Percentiles rank a stretch among this genome's conserved stretches.
Conservation (phyloP, 2,329 filamentous ascomycete species). For the Curvularia hawaiiensis region DNA sequence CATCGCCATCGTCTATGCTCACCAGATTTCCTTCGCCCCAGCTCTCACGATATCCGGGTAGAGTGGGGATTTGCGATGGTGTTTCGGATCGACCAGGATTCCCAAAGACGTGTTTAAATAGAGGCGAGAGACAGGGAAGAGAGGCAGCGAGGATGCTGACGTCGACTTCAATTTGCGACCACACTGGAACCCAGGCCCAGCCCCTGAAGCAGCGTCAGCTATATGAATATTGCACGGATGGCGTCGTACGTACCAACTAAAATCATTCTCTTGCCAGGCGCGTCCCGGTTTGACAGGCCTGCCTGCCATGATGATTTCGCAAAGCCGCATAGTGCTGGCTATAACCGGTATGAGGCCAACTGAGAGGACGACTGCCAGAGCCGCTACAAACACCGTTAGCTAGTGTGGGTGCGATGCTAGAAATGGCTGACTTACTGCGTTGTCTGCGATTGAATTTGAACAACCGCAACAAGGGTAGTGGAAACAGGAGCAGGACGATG, state of each 20-base stretch:
- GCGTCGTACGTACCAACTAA: conserved; percentile 24
- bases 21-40: conserved; percentile 9
- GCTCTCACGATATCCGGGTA: conserved; percentile 23
- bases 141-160: conserved; percentile 36
- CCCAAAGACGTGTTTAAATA: conserved; percentile 26
- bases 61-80: conserved; percentile 20
- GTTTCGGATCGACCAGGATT: conserved; percentile 8
- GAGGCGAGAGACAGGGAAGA: conserved; percentile 32
- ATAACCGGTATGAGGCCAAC: conserved; percentile 35
- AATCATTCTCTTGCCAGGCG: conserved; percentile 27
- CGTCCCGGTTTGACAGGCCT: conserved; percentile 13
- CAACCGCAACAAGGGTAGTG: conserved; percentile 30
- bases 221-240: background rate
- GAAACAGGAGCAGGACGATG: conserved; percentile 30
- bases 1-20: conserved; percentile 4
- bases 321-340: conserved; percentile 35
- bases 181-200: conserved; percentile 37
- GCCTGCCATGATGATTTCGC: conserved; percentile 30
- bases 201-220: conserved; percentile 18
- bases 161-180: conserved; percentile 42
- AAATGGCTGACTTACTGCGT: conserved; percentile 22
- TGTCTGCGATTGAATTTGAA: conserved; percentile 34
- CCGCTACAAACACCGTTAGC: conserved; percentile 18
- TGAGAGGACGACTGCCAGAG: conserved; percentile 33
- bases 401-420: no score